Evolutionary conservation across 164 flowering plant species (phyloP).

Genomic region (Berberis vulgaris): DNA sequence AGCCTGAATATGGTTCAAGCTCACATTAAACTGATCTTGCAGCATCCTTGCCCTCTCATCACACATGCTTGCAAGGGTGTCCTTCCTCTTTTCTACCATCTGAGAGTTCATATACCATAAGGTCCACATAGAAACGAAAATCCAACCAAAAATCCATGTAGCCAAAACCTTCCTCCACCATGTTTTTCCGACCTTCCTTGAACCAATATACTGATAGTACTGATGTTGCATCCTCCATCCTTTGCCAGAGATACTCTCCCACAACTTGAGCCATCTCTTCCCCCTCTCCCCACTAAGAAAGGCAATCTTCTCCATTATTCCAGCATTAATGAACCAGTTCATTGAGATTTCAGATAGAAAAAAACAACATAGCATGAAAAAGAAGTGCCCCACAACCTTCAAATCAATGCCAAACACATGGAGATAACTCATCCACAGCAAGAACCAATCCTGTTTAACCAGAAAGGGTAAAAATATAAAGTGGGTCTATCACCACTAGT

Average conservation of each 20-base stretch:
- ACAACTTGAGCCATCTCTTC: constrained; percentile 39
- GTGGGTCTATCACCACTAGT: no score
- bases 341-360: constrained; percentile 42
- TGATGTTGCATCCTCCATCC: constrained; percentile 39
- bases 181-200: constrained; percentile 33
- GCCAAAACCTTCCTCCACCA: constrained; percentile 58
- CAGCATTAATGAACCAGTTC: constrained; percentile 57
- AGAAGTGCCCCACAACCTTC: constrained; percentile 45
- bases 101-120: constrained; percentile 58
- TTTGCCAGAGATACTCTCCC: constrained; percentile 39
- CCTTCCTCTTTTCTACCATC: constrained; percentile 69
- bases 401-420: constrained; percentile 51
- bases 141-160: constrained; percentile 45
- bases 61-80: constrained; percentile 75
- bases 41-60: constrained; percentile 91
- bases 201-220: constrained; percentile 35
- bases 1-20: constrained; percentile 92
- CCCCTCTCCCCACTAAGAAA: constrained; percentile 33
- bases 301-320: constrained; percentile 38
- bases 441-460: constrained; percentile 13
- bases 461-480: constrained; percentile 12
- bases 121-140: constrained; percentile 32
- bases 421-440: not conserved
- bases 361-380: constrained; percentile 59
- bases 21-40: constrained; percentile 91